phyloP scores from a whole-genome alignment of 2,329 filamentous ascomycete genomes.

The Myriosclerotinia scirpicola region DNA sequence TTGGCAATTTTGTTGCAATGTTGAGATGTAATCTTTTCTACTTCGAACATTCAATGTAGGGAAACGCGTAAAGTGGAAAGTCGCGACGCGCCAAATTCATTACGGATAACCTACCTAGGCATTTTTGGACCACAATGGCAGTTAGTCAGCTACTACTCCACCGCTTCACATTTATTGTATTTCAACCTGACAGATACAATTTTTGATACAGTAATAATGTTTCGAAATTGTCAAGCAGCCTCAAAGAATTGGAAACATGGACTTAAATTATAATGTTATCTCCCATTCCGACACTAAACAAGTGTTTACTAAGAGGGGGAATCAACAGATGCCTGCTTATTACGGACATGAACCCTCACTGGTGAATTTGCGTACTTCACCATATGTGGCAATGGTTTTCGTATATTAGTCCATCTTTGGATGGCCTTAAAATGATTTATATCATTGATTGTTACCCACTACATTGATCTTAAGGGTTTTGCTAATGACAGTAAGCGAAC shows the following conservation, averaged over 20 bases:
- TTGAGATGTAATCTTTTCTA: background rate
- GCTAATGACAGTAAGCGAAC: constrained; percentile 3
- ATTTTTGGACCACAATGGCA: background rate
- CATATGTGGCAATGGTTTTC: background rate
- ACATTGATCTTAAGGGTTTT: background rate
- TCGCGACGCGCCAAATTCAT: constrained; percentile 23
- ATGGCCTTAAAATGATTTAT: background rate
- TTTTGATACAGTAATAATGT: background rate
- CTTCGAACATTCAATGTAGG: background rate
- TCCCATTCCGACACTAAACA: background rate
- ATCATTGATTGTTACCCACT: background rate
- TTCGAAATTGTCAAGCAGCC: background rate
- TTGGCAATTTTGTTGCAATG: background rate
- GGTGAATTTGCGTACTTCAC: too few species aligned
- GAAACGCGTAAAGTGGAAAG: constrained; percentile 23
- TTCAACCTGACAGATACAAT: background rate
- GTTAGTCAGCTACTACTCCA: background rate
- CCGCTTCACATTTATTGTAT: background rate
- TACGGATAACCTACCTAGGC: too few species aligned
- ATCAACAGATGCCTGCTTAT: background rate
- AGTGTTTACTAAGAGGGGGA: background rate
- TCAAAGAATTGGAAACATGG: background rate
- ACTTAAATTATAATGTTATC: background rate
- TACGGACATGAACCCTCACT: background rate
- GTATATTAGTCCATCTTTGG: background rate